Base-by-base conservation (phyloP, 805 yeast species). In the Spathaspora gorwiae region DNA sequence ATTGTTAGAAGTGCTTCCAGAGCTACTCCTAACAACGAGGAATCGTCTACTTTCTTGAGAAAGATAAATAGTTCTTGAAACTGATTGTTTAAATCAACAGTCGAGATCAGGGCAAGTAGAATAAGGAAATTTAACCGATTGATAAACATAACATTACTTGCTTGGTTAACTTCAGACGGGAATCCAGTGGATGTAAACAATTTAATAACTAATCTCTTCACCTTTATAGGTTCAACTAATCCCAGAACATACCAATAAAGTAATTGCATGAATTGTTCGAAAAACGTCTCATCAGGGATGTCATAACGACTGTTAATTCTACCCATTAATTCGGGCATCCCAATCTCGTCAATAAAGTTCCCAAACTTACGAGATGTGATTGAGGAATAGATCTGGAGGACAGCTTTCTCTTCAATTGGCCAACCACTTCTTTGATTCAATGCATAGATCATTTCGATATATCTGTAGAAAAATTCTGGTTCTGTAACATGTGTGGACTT, bases 151-250 rank as follows among this genome's bases (percentile, higher is more conserved):
- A 57, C 57, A 37, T 55, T 60, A 39, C 62, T 60, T 7, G 47
- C 52, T 41, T 54, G 54, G 9, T 59, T 64, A 15, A 53, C 55
- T 26, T 55, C 55, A 41, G 66, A 69, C 3, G 51, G 57, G 39
- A 57, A 69, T 37, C 61, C 65, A 43, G 75, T 70, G 1, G 75
- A 67, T 0, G 68, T 63, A 32, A 70, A 56, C 32, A 71, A 48
- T 46, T 72, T 70, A 7, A 67, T 61, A 1, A 66, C 55, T 26
- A 72, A 51, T 40, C 64, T 57, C 42, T 54, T 66, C 42, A 52
- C 59, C 43, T 52, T 57, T 33, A 47, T 51, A 15, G 43, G 45
- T 15, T 45, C 38, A 2, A 59, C 54, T 26, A 68, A 46, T 3
- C 58, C 61, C 1, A 69, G 62, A 3, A 65, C 53, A 50, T 59